phyloP scores from a whole-genome alignment of 2,329 filamentous ascomycete genomes.

The Cyclaneusma minus region DNA sequence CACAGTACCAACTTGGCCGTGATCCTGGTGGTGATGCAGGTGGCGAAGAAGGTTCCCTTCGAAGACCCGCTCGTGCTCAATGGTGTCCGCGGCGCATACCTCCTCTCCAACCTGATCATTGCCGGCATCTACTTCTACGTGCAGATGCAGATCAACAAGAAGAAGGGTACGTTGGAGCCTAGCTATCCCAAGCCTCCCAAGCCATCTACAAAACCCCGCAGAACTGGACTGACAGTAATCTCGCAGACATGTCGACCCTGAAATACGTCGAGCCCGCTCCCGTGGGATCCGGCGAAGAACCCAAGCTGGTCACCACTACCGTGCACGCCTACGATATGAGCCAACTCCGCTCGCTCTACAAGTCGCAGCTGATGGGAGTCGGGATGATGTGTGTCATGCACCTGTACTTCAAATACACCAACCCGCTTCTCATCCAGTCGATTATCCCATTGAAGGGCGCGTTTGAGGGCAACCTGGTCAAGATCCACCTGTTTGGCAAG shows the following conservation, averaged over 20 bases:
- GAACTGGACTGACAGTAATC: neutral
- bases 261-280: constrained; percentile 96
- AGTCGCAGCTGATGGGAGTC: constrained; percentile 85
- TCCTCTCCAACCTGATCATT: constrained; percentile 70
- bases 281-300: constrained; percentile 86
- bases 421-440: constrained; percentile 95
- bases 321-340: constrained; percentile 84
- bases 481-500: constrained; percentile 84
- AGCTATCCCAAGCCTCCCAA: neutral
- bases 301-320: constrained; percentile 92
- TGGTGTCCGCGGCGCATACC: constrained; percentile 47
- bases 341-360: constrained; percentile 75
- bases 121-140: constrained; percentile 72
- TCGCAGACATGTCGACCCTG: constrained; percentile 82
- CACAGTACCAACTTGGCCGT: constrained; percentile 79
- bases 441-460: constrained; percentile 96
- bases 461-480: constrained; percentile 87
- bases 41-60: constrained; percentile 88
- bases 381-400: constrained; percentile 99
- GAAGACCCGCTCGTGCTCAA: constrained; percentile 65
- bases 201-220: neutral
- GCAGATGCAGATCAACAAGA: constrained; percentile 75
- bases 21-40: constrained; percentile 97
- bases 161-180: constrained; percentile 63
- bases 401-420: constrained; percentile 98